Evolutionary conservation across 768 basidiomycete species (phyloP).

Genomic region (Pisolithus albus): DNA sequence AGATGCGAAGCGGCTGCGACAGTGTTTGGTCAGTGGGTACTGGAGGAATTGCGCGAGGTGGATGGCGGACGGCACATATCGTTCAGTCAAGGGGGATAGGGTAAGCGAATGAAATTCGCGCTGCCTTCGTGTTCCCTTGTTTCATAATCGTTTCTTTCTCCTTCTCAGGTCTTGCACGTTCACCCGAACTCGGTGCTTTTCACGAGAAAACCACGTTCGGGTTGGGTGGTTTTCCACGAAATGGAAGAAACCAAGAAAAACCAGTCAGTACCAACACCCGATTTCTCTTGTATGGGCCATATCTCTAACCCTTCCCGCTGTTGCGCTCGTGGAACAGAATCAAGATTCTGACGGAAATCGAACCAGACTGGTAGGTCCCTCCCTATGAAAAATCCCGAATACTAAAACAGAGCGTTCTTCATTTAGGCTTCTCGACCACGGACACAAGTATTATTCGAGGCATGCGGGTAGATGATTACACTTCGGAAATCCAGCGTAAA

Average conservation of each 20-base stretch:
- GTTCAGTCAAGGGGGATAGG: constrained; percentile 78
- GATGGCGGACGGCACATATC: constrained; percentile 89
- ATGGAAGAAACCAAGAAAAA: constrained; percentile 95
- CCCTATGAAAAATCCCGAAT: not conserved
- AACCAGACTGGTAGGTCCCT: constrained; percentile 75
- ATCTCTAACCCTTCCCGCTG: not conserved
- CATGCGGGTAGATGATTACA: not conserved
- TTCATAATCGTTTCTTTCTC: not conserved
- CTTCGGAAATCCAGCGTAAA: not conserved
- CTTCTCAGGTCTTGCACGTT: constrained; percentile 65
- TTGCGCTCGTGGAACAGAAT: constrained; percentile 47
- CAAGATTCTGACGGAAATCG: constrained; percentile 87
- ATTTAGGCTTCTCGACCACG: constrained; percentile 42
- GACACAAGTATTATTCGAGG: constrained; percentile 40
- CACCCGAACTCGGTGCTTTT: constrained; percentile 95
- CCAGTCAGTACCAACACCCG: constrained; percentile 47
- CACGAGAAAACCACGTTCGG: constrained; percentile 81
- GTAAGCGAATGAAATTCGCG: constrained; percentile 35
- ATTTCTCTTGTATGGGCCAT: no score
- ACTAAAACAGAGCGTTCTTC: not conserved
- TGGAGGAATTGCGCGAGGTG: constrained; percentile 92
- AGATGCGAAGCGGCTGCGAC: constrained; percentile 74
- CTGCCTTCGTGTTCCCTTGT: no score
- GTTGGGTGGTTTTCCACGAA: constrained; percentile 94
- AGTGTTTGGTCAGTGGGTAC: constrained; percentile 88